Evolutionary conservation across 768 basidiomycete species (phyloP), one percentile per base, ranked within the genome.

Genomic region (Collybiopsis confluens): DNA sequence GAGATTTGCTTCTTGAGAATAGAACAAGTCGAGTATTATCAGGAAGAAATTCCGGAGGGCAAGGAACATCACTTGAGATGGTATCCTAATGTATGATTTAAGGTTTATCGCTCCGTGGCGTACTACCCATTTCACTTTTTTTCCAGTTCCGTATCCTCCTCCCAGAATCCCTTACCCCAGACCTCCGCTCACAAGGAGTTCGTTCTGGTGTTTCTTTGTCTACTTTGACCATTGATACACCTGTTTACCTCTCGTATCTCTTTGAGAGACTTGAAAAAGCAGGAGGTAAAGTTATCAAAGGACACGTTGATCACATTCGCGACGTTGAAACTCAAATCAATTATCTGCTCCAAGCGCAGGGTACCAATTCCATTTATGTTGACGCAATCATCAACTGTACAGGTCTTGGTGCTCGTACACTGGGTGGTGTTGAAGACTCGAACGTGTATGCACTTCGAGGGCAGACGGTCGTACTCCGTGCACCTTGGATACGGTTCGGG

Each of bases 171-270:
- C 70, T 85, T 1, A 63, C 72, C 18, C 66, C 70, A 0, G 66
- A 3, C 75, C 77, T 9, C 60, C 67, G 21, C 9, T 5, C 35
- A 16, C 47, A 37, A 21, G 26, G 15, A 11, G 21, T 48, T n/a
- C 47, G 35, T 28, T 67, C 67, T 13, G 86, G 83, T 1, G 72
- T 73, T 6, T 64, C 74, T 0, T 86, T 88, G 68, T 76, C 72
- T 13, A 86, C 86, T 0, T 56, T 90, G 37, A 82, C 79, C 8
- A 79, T 89, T 57, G 83, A 91, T 64, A 74, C 80, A 0, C 75
- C 82, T 0, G 62, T 68, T 3, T 91, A 90, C 62, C 67, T 89
- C 50, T 70, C 78, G 18, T 90, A 86, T 67, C 78, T 92, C 3
- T 65, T 82, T 27, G 61, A 73, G 2, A 80, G 79, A 6, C 85